phyloP scores from a whole-genome alignment of 1,284 basidiomycete genomes.

The Tremellales sp. region DNA sequence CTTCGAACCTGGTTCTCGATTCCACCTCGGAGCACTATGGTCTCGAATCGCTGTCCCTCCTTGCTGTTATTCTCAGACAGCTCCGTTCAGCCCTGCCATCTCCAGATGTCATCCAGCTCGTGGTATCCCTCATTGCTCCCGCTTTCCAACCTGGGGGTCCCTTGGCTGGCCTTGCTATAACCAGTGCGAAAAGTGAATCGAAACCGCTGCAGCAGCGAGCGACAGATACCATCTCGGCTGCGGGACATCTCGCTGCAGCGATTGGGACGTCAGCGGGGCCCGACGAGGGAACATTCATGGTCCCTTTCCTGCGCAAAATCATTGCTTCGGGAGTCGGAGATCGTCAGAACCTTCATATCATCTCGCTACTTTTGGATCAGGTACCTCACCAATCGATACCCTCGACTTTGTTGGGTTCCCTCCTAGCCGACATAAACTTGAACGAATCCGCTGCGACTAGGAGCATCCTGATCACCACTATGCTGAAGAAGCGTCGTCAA shows the following conservation, averaged over 20 bases:
- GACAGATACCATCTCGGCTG: conserved; percentile 23
- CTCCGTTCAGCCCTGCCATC: conserved; percentile 6
- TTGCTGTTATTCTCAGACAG: conserved; percentile 28
- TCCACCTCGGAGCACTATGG: conserved; percentile 10
- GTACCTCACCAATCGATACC: conserved; percentile 21
- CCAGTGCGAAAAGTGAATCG: conserved; percentile 19
- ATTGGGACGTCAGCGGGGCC: conserved; percentile 4
- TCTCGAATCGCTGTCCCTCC: conserved; percentile 25
- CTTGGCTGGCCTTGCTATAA: conserved; percentile 15
- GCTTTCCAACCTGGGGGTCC: conserved; percentile 19
- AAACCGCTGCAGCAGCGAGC: conserved; percentile 28
- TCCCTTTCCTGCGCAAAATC: conserved; percentile 24
- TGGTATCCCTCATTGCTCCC: too few relatives aligned
- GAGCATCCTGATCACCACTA: conserved; percentile 23
- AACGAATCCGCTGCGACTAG: conserved; percentile 22
- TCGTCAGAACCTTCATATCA: conserved; percentile 16
- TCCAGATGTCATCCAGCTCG: neutral
- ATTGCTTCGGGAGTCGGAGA: conserved; percentile 11
- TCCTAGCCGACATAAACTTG: conserved; percentile 24
- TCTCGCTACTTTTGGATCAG: conserved; percentile 22
- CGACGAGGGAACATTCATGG: conserved; percentile 23
- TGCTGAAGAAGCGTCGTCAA: conserved; percentile 10
- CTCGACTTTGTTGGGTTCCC: conserved; percentile 10
- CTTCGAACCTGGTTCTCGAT: conserved; percentile 10
- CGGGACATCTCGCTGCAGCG: conserved; percentile 11